phyloP scores from a whole-genome alignment of 2,329 filamentous ascomycete genomes.

The Fusarium tricinctum region DNA sequence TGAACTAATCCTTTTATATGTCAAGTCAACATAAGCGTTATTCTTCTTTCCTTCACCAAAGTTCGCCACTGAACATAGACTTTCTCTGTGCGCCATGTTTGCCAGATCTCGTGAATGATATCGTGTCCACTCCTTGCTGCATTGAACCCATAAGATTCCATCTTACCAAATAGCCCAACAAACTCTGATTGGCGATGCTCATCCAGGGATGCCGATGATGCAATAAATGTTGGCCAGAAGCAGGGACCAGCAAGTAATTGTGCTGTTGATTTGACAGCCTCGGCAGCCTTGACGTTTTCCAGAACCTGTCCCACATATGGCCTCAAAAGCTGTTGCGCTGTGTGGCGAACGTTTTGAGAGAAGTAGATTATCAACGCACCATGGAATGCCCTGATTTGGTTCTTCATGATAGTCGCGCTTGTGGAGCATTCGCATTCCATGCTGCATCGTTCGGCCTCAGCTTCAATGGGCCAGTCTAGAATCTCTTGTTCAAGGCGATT shows the following conservation, averaged over 20 bases:
- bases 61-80: background rate
- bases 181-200: background rate
- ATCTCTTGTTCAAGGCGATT: background rate
- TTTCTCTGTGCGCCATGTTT: background rate
- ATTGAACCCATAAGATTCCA: background rate
- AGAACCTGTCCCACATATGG: background rate
- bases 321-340: background rate
- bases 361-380: background rate
- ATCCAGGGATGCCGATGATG: background rate
- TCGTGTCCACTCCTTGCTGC: background rate
- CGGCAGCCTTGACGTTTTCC: background rate
- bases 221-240: background rate
- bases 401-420: background rate
- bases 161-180: background rate
- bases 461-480: background rate
- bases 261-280: background rate
- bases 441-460: background rate
- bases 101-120: background rate
- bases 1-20: fast-evolving
- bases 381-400: background rate
- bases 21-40: background rate
- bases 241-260: background rate
- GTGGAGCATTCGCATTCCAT: background rate
- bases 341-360: background rate
- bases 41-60: background rate